Evolutionary conservation across 352 stramenopile genomes (phyloP), one percentile per base, ranked within the genome.

Genomic region (Thalassiosira livingstoniorum): DNA sequence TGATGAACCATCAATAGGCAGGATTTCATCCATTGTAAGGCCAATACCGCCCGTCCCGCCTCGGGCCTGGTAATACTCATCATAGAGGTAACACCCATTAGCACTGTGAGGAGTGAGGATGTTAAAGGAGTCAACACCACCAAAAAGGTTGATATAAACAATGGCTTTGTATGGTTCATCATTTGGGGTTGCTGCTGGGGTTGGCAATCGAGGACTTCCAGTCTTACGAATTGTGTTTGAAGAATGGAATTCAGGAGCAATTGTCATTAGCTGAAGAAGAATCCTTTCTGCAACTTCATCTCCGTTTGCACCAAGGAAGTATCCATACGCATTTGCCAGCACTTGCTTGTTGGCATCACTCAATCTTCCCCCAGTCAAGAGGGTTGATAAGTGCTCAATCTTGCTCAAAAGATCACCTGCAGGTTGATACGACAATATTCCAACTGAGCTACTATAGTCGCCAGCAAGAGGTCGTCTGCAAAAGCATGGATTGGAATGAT

Each of bases 181-280:
- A 15, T 64, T 72, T n/a, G 60, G 63, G 0, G 29, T 62, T 23
- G 45, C 43, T n/a, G 62, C 65, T 4, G 64, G 60, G 25, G 51
- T 72, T n/a, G 72, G n/a, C 21, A 42, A 7, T 15, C 78, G 64
- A 51, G 31, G 21, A 7, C 32, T 34, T 21, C 75, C 75, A n/a
- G 75, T 77, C 34, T 65, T 82, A 27, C 45, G 54, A 21, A 69
- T 42, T 69, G 4, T 43, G 21, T 74, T 80, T 4, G 80, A 88
- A 2, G 75, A 87, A 29, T 92, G 87, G 63, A 94, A 94, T 69
- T 94, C 87, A n/a, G 90, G 86, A 29, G 81, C 80, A 35, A 69
- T 75, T 13, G 62, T 31, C 5, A 94, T 72, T 51, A 95, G 64
- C 47, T 87, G 70, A 39, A 90, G 37, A n/a, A 88, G 74, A 13